Conservation (phyloP, 2,329 filamentous ascomycete genomes). For the Botrytis tulipae region DNA sequence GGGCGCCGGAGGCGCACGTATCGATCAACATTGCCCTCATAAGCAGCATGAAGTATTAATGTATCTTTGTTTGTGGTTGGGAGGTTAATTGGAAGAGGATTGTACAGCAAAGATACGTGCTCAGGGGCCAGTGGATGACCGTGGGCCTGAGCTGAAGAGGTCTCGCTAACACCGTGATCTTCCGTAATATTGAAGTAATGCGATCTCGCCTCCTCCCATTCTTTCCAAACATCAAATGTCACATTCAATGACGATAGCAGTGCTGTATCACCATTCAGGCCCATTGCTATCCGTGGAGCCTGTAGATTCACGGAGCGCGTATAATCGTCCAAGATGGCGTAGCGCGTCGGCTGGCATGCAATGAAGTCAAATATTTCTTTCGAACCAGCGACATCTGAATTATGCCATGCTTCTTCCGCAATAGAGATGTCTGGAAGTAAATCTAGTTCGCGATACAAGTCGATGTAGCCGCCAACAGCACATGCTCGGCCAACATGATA, state of each 20-base stretch:
- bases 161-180: not conserved
- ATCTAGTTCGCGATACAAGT: not conserved
- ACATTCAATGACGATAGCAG: not conserved
- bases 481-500: not conserved
- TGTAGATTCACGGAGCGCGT: rapidly evolving
- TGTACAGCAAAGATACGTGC: not conserved
- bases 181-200: slow-evolving; percentile 5
- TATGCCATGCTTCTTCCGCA: not conserved
- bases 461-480: not conserved
- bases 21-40: not conserved
- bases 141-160: not conserved
- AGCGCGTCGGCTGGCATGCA: rapidly evolving
- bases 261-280: not conserved
- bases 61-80: not conserved
- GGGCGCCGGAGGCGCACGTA: not conserved
- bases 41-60: not conserved
- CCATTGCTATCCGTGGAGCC: not conserved
- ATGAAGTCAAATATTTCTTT: not conserved
- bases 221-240: not conserved
- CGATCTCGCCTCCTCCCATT: too few relatives aligned
- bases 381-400: not conserved
- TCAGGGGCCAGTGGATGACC: not conserved
- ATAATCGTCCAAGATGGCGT: not conserved
- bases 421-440: not conserved
- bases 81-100: not conserved